A percentile compares a stretch with the other conserved stretches of the same genome.
phyloP scores from a whole-genome alignment of 2,329 filamentous ascomycete genomes.

The Berkeleyomyces basicola region DNA sequence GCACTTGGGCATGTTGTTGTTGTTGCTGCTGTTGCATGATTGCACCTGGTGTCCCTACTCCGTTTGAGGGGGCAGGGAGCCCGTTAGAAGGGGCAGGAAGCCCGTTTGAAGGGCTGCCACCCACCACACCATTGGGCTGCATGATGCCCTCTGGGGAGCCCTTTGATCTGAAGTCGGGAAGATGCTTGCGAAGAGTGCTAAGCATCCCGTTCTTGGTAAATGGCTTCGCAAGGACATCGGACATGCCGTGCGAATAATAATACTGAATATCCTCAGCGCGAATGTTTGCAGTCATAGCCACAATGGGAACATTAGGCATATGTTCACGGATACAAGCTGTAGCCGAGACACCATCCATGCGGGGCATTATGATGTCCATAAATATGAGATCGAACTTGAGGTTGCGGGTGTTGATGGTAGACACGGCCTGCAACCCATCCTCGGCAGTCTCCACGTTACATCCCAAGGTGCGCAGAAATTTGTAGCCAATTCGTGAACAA shows the following conservation, averaged over 20 bases:
- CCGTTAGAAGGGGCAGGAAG: not conserved
- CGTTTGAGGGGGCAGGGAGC: conserved; percentile 1
- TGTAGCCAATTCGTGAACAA: conserved; percentile 50
- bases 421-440: conserved; percentile 84
- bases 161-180: conserved; percentile 44
- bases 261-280: conserved; percentile 90
- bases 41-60: not conserved
- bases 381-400: conserved; percentile 51
- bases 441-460: conserved; percentile 53
- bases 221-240: conserved; percentile 89
- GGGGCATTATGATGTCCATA: conserved; percentile 96
- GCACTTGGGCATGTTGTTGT: not conserved
- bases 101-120: not conserved
- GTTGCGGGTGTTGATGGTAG: conserved; percentile 48
- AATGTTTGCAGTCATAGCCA: conserved; percentile 98
- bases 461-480: conserved; percentile 48
- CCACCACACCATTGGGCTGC: not conserved
- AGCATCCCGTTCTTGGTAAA: conserved; percentile 82
- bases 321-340: conserved; percentile 86
- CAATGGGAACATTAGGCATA: conserved; percentile 66
- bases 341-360: conserved; percentile 84
- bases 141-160: conserved; percentile 1
- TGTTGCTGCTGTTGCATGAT: conserved; percentile 4
- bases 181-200: conserved; percentile 73
- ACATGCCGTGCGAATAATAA: conserved; percentile 99